Conservation (phyloP, 345 rosid genomes). For the Populus davidiana region DNA sequence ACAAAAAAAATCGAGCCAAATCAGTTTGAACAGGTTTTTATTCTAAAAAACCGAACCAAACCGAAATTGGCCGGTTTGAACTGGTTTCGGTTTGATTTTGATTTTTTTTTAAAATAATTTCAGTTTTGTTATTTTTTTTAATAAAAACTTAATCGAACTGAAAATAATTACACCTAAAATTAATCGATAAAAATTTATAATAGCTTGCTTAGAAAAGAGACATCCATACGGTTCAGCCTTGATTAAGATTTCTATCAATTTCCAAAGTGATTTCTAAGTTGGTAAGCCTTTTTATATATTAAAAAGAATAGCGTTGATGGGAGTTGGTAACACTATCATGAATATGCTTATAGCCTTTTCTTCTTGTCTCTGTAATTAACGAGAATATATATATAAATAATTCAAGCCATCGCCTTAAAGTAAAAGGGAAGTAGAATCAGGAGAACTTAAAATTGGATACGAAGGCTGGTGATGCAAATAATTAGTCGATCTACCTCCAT, state of each 20-base stretch:
- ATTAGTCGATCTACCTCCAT: neutral
- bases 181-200: too few relatives aligned
- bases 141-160: too few relatives aligned
- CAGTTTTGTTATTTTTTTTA: too few relatives aligned
- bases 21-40: too few relatives aligned
- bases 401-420: neutral
- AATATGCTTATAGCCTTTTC: neutral
- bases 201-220: neutral
- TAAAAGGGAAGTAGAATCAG: neutral
- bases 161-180: too few relatives aligned
- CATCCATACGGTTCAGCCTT: neutral
- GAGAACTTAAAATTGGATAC: neutral
- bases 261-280: too few relatives aligned
- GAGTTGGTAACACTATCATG: neutral
- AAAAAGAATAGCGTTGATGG: neutral
- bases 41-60: too few relatives aligned
- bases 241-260: neutral
- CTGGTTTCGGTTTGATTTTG: too few relatives aligned
- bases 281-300: too few relatives aligned
- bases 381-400: neutral
- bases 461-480: constrained; percentile 1
- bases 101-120: too few relatives aligned
- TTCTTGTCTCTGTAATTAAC: neutral
- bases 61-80: too few relatives aligned
- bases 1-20: too few relatives aligned